Evolutionary conservation across 441 rosid genomes (phyloP).

Genomic region (Cnidoscolus chayamansa): DNA sequence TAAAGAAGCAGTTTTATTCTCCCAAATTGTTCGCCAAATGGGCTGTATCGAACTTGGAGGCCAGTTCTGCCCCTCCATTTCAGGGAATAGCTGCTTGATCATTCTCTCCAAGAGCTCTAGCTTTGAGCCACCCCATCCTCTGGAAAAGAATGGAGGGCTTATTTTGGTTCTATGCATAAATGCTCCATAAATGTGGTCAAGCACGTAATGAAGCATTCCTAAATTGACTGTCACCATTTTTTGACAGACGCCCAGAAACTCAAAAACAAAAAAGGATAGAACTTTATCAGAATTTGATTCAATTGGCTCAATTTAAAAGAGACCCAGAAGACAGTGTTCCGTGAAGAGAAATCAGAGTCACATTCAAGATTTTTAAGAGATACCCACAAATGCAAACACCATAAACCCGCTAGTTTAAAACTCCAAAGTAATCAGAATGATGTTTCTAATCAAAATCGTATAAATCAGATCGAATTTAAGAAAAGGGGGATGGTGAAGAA

Average conservation of each 20-base stretch:
- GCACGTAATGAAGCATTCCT: constrained; percentile 83
- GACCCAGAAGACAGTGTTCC: constrained; percentile 21
- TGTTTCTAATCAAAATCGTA: not conserved
- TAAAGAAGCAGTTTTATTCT: constrained; percentile 58
- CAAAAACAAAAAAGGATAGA: constrained; percentile 1
- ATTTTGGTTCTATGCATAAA: constrained; percentile 81
- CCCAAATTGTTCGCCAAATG: constrained; percentile 89
- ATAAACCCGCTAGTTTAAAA: not conserved
- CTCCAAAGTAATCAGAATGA: not conserved
- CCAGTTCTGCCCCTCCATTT: constrained; percentile 60
- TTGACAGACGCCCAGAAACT: constrained; percentile 18
- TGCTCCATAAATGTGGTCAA: constrained; percentile 90
- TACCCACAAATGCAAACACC: not conserved
- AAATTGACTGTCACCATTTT: constrained; percentile 72
- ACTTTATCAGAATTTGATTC: not conserved
- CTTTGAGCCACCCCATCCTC: constrained; percentile 94
- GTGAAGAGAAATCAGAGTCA: not conserved
- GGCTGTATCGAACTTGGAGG: constrained; percentile 69
- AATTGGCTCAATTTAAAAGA: constrained; percentile 13
- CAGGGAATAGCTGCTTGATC: constrained; percentile 70
- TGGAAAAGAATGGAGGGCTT: constrained; percentile 78
- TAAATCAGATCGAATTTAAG: not conserved
- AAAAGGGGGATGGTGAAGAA: not conserved
- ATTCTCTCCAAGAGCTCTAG: constrained; percentile 78
- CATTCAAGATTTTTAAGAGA: not conserved